phyloP scores from a whole-genome alignment of 2,329 filamentous ascomycete genomes.

The Trichoderma sp. region DNA sequence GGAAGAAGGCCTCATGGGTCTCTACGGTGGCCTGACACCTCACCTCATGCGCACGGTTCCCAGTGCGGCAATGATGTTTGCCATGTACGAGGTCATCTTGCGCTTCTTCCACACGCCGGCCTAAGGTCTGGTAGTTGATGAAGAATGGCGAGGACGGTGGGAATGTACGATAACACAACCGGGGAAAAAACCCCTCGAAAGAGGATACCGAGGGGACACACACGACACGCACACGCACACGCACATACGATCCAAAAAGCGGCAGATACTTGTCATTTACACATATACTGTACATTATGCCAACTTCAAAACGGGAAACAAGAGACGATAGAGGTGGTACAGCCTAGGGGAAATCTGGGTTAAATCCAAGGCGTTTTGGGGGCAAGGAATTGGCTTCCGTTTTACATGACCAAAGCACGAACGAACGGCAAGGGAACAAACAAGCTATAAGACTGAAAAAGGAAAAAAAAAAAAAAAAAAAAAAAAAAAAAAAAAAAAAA shows the following conservation, averaged over 20 bases:
- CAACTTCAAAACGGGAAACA: background rate
- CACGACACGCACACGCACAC: background rate
- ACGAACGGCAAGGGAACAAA: background rate
- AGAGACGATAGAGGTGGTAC: background rate
- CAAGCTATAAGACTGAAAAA: background rate
- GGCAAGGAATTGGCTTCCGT: background rate
- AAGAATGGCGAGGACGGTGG: background rate
- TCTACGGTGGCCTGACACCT: constrained; percentile 89
- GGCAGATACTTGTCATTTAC: background rate
- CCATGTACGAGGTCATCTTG: constrained; percentile 69
- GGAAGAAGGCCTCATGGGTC: constrained; percentile 79
- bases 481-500: background rate
- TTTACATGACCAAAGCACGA: background rate
- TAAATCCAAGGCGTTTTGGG: background rate
- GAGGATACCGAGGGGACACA: background rate
- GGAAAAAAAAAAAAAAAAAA: background rate
- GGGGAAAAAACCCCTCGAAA: background rate
- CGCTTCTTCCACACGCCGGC: constrained; percentile 44
- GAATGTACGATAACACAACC: background rate
- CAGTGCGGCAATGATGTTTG: constrained; percentile 94
- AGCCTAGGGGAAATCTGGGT: background rate
- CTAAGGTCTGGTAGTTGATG: constrained; percentile 23
- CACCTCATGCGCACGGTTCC: constrained; percentile 90
- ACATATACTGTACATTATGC: constrained; percentile 14
- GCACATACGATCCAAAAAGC: background rate